Base-by-base conservation (phyloP, 805 yeast genomes). In the Schwanniomyces vanrijiae region DNA sequence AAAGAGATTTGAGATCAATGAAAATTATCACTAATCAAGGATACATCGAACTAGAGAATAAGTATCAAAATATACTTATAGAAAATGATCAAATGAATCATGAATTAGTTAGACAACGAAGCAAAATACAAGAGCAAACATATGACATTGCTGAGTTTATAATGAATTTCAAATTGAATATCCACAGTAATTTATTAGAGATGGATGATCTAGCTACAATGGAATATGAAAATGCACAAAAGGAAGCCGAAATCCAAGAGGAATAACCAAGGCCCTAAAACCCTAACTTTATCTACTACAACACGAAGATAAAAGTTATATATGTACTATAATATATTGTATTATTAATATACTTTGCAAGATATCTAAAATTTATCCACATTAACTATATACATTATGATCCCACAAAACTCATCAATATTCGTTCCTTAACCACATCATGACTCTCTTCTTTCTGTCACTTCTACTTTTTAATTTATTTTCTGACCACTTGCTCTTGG, bases 101-200 rank as follows among this genome's bases (percentile, higher is more conserved):
- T 44, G 71, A 75, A n/a, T 64, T 83, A 13, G 65, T 72, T 45
- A 68, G 71, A 40, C 71, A 78, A 40, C 72, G 82, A 28, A 73
- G 69, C 45, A 66, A 65, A 10, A 65, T 86, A 54, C 80, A 78
- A 52, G 73, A 76, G 38, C 78, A 79, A 47, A 75, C 85, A 26
- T 79, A 78, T 44, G 75, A 75, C 47, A 75, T 83, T 55, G 80
- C 89, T 53, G 83, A 83, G 49, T 73, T 68, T 47, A 78, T 83
- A 19, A 77, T 86, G 42, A 77, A 73, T 41, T 84, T 88, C 66
- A 88, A 88, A 66, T 66, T 83, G 51, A 80, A 78, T 48, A 76
- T 87, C 38, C 92, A 88, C 59, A 73, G 77, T 18, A 76, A 80
- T 44, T 70, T 88, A 40, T 88, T 84, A 55, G 83, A 77, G 31